These are phyloP conservation scores for Ganoderma lingzhi DNA, from an alignment of 1,284 basidiomycete genomes.

Conservation along the genomic window DNA sequence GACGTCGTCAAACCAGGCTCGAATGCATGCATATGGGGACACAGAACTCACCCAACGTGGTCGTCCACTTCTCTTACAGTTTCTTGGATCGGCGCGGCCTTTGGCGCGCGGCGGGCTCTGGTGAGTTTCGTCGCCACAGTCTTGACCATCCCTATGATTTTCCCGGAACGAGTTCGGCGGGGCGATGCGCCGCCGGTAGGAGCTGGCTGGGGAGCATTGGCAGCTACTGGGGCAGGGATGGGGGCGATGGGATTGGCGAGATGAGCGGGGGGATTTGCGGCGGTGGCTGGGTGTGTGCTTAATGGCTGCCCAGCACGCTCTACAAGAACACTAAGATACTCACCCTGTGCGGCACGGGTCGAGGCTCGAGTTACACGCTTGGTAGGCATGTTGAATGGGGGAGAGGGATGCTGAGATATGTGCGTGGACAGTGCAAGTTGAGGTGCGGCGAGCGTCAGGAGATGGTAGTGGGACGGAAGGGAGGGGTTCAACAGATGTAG, in stretches of 20 bases:
- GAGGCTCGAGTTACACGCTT: constrained; percentile 19
- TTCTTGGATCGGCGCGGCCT: neutral
- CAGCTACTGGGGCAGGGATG: neutral
- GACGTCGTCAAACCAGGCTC: neutral
- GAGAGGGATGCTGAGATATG: constrained; percentile 2
- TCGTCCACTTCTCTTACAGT: neutral
- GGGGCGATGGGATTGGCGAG: constrained; percentile 8
- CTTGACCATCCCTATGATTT: constrained; percentile 19
- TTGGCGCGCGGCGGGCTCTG: constrained; percentile 17
- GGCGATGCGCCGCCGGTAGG: constrained; percentile 6
- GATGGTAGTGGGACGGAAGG: constrained; percentile 22
- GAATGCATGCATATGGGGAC: neutral
- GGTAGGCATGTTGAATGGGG: constrained; percentile 14
- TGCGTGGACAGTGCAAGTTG: neutral
- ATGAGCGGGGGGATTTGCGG: constrained; percentile 6
- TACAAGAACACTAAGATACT: constrained; percentile 6
- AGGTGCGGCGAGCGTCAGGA: constrained; percentile 1
- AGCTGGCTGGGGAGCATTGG: constrained; percentile 1
- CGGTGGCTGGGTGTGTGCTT: constrained; percentile 19
- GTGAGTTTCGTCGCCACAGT: constrained; percentile 25
- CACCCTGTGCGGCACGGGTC: constrained; percentile 21
- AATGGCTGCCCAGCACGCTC: constrained; percentile 9
- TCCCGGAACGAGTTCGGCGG: constrained; percentile 22
- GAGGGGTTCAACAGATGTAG: neutral
- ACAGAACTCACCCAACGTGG: constrained; percentile 7